Conservation (phyloP, 1,284 basidiomycete genomes). For the Vanrija sp. region DNA sequence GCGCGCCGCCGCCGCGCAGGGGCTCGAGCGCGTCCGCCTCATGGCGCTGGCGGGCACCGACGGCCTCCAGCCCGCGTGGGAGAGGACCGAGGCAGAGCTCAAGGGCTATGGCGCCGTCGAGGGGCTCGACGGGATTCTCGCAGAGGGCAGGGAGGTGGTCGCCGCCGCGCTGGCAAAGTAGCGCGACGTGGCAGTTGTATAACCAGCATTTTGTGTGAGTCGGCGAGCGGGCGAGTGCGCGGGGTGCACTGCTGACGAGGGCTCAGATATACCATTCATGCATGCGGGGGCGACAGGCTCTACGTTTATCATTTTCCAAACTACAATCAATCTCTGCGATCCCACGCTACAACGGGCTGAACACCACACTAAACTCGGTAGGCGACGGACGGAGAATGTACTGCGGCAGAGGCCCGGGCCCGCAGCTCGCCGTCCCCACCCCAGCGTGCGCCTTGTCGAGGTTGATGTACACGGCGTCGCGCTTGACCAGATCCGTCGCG, state of each 20-base stretch:
- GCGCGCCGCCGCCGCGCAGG: constrained; percentile 4
- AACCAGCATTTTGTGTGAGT: no score
- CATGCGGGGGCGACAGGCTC: no score
- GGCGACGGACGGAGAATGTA: not conserved
- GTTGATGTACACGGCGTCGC: constrained; percentile 18
- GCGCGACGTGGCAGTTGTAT: no score
- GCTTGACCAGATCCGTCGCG: constrained; percentile 7
- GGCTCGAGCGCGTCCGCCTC: constrained; percentile 26
- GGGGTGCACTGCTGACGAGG: no score
- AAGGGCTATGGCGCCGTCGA: not conserved
- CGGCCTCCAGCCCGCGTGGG: constrained; percentile 6
- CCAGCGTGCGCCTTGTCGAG: constrained; percentile 15
- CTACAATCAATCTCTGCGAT: no score
- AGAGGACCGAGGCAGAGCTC: constrained; percentile 3
- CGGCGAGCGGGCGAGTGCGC: no score
- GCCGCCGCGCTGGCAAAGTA: not conserved
- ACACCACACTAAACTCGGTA: constrained; percentile 3
- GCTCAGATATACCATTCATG: no score
- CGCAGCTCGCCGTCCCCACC: constrained; percentile 14
- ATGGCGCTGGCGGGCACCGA: constrained; percentile 26
- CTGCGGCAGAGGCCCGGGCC: constrained; percentile 13
- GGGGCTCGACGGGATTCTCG: constrained; percentile 6
- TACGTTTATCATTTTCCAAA: no score
- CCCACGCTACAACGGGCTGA: not conserved
- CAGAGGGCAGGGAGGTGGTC: constrained; percentile 9